A percentile compares a stretch with the other conserved stretches of the same genome.
These are phyloP conservation scores for Aureobasidium sp. DNA, from an alignment of 2,329 filamentous ascomycete species.

Conservation along the genomic window DNA sequence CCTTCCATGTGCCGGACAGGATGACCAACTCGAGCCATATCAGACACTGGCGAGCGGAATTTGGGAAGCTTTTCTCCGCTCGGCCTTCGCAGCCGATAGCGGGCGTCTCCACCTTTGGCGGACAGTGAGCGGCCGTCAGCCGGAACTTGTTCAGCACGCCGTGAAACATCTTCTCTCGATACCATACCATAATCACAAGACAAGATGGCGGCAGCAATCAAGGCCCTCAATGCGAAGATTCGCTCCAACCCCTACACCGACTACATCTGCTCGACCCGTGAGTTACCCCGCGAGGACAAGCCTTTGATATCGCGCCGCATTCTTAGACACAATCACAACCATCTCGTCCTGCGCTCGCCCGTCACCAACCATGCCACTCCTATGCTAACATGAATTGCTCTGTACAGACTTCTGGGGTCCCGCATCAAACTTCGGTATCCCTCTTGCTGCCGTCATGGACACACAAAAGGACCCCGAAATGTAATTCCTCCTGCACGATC, in stretches of 20 bases:
- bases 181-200: constrained; percentile 4
- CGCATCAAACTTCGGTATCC: constrained; percentile 48
- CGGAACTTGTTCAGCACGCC: constrained; percentile 6
- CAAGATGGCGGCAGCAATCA: constrained; percentile 47
- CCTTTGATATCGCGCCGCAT: background rate
- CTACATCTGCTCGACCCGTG: constrained; percentile 50
- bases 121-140: background rate
- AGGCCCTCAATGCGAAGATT: constrained; percentile 48
- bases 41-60: background rate
- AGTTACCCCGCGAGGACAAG: constrained; percentile 25
- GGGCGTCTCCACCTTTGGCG: constrained; percentile 1
- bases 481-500: constrained; percentile 26
- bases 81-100: constrained; percentile 4
- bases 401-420: constrained; percentile 46
- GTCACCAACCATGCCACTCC: background rate
- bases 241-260: constrained; percentile 44
- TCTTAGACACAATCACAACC: no score
- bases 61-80: background rate
- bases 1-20: background rate
- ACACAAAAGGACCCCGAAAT: constrained; percentile 48
- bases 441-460: constrained; percentile 48
- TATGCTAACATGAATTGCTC: background rate
- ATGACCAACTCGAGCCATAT: background rate
- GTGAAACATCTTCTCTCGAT: constrained; percentile 7
- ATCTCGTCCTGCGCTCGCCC: background rate